Evolutionary conservation across 192 early-diverging fungal species (phyloP).

Genomic region (Spizellomyces sp.): DNA sequence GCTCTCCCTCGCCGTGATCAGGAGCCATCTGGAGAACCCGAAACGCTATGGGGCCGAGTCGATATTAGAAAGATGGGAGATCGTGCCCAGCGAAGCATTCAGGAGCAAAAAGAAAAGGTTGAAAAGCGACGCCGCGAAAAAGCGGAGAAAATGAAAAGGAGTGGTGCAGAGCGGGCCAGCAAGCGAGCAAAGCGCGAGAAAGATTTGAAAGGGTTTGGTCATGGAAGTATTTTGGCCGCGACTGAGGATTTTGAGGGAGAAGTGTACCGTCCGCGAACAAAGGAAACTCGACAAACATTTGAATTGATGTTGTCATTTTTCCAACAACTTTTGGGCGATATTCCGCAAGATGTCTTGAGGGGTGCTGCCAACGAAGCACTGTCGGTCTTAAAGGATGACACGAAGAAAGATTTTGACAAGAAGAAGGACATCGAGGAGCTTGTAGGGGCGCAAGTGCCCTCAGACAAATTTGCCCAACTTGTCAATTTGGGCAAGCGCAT

Average conservation of each 20-base stretch:
- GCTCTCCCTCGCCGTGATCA: slow-evolving; percentile 78
- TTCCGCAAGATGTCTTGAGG: slow-evolving; percentile 86
- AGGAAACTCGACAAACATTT: slow-evolving; percentile 85
- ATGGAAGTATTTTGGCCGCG: slow-evolving; percentile 75
- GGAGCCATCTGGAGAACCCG: slow-evolving; percentile 95
- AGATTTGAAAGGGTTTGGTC: slow-evolving; percentile 60
- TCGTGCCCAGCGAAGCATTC: slow-evolving; percentile 67
- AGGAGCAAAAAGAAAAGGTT: slow-evolving; percentile 66
- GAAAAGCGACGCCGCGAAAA: slow-evolving; percentile 56
- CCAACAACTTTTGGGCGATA: slow-evolving; percentile 76
- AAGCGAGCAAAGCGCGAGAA: slow-evolving; percentile 51
- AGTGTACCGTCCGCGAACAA: slow-evolving; percentile 84
- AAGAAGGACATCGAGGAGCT: slow-evolving; percentile 80
- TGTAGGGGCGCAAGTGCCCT: slow-evolving; percentile 63
- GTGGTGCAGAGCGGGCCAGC: slow-evolving; percentile 32
- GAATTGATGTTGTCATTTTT: slow-evolving; percentile 88
- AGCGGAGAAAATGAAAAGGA: slow-evolving; percentile 54
- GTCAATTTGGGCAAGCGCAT: slow-evolving; percentile 93
- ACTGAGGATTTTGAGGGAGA: slow-evolving; percentile 86
- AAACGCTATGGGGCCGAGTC: slow-evolving; percentile 86
- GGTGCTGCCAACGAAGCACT: slow-evolving; percentile 88
- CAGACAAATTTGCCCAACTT: slow-evolving; percentile 84
- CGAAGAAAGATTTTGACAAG: slow-evolving; percentile 85
- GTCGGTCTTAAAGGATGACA: slow-evolving; percentile 80
- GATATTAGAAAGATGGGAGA: slow-evolving; percentile 84